Conservation (phyloP, 345 rosid species). For the Moricandia moricandioides region DNA sequence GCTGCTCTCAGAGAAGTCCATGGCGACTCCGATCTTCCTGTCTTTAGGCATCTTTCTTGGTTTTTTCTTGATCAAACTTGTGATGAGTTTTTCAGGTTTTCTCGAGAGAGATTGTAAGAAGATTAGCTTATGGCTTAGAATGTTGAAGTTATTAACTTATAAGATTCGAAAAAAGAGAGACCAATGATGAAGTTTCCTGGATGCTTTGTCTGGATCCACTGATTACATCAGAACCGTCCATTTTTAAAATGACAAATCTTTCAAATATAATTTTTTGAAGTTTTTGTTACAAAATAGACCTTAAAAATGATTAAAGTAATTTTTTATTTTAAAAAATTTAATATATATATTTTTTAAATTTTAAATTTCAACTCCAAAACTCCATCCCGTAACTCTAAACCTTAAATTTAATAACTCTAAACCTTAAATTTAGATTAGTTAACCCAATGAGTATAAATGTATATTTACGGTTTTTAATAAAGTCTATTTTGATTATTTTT, state of each 20-base stretch:
- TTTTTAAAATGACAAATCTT: not conserved
- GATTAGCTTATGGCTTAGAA: not conserved
- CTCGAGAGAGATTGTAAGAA: conserved; percentile 9
- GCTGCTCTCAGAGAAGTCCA: conserved; percentile 97
- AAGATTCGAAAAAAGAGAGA: not conserved
- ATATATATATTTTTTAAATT: no score
- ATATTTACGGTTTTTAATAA: no score
- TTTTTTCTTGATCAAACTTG: not conserved
- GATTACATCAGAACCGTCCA: conserved; percentile 20
- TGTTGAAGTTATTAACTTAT: not conserved
- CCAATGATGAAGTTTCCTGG: conserved; percentile 22
- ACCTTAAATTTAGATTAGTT: no score
- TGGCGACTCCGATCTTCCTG: conserved; percentile 70
- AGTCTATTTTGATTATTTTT: no score
- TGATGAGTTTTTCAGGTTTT: not conserved
- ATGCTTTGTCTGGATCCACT: conserved; percentile 17
- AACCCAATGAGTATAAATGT: no score
- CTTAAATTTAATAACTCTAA: no score
- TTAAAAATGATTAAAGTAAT: no score
- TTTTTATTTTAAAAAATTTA: not conserved
- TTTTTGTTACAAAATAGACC: no score
- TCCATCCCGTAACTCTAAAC: no score
- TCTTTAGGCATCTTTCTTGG: conserved; percentile 55
- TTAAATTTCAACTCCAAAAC: no score
- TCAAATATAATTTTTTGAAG: no score